Evolutionary conservation across 1,139 yeast genomes (phyloP), one percentile per base, ranked within the genome.

Genomic region (Pichia sp.): DNA sequence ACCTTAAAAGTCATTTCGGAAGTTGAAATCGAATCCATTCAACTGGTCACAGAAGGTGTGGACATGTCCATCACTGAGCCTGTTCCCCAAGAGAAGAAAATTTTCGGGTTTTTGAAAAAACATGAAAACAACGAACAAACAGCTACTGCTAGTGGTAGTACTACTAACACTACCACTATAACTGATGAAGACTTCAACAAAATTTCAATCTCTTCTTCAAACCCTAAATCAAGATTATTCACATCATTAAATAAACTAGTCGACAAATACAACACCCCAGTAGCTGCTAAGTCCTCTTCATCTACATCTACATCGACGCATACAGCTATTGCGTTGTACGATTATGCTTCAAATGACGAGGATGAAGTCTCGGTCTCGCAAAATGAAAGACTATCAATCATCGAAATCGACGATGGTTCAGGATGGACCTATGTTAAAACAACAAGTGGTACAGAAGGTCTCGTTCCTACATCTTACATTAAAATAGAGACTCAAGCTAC

Each of bases 1-100:
- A 81, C 87, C 5, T 68, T 68, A 43, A 76, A 95, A 53, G 81
- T 90, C 35, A 74, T 75, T 48, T 77, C 82, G 26, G 96, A 88
- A 60, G 97, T 90, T 16, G 94, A 85, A 58, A 82, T 90, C 47
- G 97, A 92, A 64, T 80, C 94, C 18, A 88, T 94, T 55, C 94
- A 88, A 63, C 79, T 83, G 53, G 90, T 85, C 46, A 94, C 95
- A 0, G 88, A 85, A 13, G 92, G 84, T 57, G 74, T 77, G 53
- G 90, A 85, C 60, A 66, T 84, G 54, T 68, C 83, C 9, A 70
- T 78, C 51, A 65, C 72, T 20, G 77, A 71, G 47, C 72, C 71
- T 7, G 61, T 64, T 5, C 61, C 65, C 24, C 57, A 62, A 41
- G 70, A 75, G 47, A 82, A 80, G 64, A 82, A 82, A 62, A 61